Evolutionary conservation across 345 rosid species (phyloP).

Genomic region (Citrus maxima): DNA sequence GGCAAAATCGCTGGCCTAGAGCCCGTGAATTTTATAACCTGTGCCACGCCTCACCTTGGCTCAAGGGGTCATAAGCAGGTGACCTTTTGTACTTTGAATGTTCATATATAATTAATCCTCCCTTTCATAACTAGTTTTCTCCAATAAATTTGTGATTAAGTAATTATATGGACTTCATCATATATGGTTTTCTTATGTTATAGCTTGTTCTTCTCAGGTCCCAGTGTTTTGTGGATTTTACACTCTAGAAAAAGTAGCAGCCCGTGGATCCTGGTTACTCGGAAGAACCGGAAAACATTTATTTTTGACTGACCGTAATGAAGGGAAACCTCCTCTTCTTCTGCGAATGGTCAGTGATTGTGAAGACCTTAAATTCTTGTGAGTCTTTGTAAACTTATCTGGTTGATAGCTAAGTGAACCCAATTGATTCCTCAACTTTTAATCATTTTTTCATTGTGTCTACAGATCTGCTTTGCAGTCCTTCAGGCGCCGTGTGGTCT

Average conservation of each 20-base stretch:
- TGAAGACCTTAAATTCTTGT: constrained; percentile 78
- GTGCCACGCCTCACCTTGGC: constrained; percentile 91
- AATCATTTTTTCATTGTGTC: constrained; percentile 17
- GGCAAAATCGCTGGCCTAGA: constrained; percentile 73
- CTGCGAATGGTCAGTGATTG: constrained; percentile 63
- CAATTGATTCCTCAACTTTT: constrained; percentile 3
- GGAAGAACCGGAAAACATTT: constrained; percentile 89
- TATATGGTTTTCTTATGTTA: not conserved
- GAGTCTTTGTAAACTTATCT: constrained; percentile 30
- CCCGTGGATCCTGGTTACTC: constrained; percentile 53
- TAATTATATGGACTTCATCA: not conserved
- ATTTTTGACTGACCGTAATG: constrained; percentile 58
- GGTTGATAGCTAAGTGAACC: not conserved
- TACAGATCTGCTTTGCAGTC: constrained; percentile 79
- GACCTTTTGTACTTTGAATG: constrained; percentile 3
- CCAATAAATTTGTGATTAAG: not conserved
- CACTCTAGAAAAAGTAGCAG: constrained; percentile 61
- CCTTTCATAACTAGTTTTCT: not conserved
- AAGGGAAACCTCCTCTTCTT: constrained; percentile 75
- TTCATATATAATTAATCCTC: not conserved
- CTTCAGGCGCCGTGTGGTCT: constrained; percentile 72
- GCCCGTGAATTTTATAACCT: constrained; percentile 77
- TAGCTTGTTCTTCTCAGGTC: constrained; percentile 39
- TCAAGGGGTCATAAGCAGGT: constrained; percentile 91
- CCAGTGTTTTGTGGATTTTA: constrained; percentile 66